Base-by-base conservation (phyloP, 257 asterid genomes). In the Solanum sejunctum region DNA sequence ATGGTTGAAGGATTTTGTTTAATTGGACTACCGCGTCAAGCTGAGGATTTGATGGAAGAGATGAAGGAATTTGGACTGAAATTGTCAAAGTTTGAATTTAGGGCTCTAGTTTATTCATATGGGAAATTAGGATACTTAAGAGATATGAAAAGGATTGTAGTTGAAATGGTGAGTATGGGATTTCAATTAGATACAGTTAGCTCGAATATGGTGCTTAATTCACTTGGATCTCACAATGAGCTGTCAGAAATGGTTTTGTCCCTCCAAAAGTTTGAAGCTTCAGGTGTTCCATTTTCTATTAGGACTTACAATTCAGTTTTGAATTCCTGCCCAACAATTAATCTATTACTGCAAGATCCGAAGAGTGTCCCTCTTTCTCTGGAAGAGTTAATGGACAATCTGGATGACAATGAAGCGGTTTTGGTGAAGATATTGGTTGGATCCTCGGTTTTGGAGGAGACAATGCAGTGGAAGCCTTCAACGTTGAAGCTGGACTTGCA, bases 401-500 rank as follows among this genome's bases (percentile, higher is more conserved):
- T 96, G 89, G 39, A 84, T 36, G 39, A 6, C n/a, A 91, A 87
- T 7, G 98, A 96, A 83, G 91, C 90, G 18, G 41, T 87, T 80
- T 77, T 92, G 88, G 94, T 93, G 84, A 80, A 58, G 85, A 94
- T 91, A 83, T 80, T 95, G 92, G 72, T 90, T 87, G 87, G 88
- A 71, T 88, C 93, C 11, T 78, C 86, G 0, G 89, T 93, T 85
- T 49, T 93, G 79, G 92, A 92, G 83, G 88, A 90, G 85, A 91
- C 85, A 36, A 89, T 90, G 92, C 92, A 88, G 86, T 91, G 95
- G 92, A 87, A 85, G 18, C 84, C 91, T 28, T 86, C 88, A 7
- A 95, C 89, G 88, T 56, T 93, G 95, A 95, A 92, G 92, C 85
- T 95, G 91, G 98, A 96, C 89, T 86, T 95, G 93, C 99, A 96